phyloP scores from a whole-genome alignment of 1,284 basidiomycete species.

The Meira miltonrushii region DNA sequence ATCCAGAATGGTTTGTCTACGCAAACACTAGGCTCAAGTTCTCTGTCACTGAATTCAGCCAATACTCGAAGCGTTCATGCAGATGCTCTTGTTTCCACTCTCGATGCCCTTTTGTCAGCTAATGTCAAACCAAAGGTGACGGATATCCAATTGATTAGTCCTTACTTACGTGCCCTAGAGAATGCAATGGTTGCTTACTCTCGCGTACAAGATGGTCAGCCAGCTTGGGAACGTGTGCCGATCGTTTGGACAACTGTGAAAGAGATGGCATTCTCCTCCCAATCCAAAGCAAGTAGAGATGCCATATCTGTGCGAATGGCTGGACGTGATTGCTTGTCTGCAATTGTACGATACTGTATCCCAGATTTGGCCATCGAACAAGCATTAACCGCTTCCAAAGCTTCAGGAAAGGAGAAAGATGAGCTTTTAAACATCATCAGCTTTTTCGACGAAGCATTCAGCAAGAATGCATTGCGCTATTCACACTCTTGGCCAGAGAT shows the following conservation, averaged over 20 bases:
- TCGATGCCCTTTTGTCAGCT: conserved; percentile 36
- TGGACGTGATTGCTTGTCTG: conserved; percentile 34
- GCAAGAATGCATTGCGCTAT: conserved; percentile 42
- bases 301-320: conserved; percentile 36
- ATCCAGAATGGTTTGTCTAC: background rate
- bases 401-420: conserved; percentile 20
- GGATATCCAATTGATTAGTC: conserved; percentile 45
- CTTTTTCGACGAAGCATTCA: conserved; percentile 41
- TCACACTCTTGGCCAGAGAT: conserved; percentile 41
- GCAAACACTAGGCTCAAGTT: background rate
- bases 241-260: conserved; percentile 34
- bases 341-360: conserved; percentile 42
- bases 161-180: conserved; percentile 46
- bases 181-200: conserved; percentile 45
- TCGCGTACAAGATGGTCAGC: conserved; percentile 25
- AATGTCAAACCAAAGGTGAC: conserved; percentile 30
- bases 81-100: conserved; percentile 16
- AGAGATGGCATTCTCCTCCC: conserved; percentile 33
- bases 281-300: conserved; percentile 40
- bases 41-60: too few relatives aligned
- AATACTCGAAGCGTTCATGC: background rate
- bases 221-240: conserved; percentile 35
- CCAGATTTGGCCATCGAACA: conserved; percentile 37
- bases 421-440: conserved; percentile 31
- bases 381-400: conserved; percentile 23